A percentile compares a stretch with the other conserved stretches of the same genome.
Evolutionary conservation across 805 yeast species (phyloP).

Genomic region (Spathaspora girioi): DNA sequence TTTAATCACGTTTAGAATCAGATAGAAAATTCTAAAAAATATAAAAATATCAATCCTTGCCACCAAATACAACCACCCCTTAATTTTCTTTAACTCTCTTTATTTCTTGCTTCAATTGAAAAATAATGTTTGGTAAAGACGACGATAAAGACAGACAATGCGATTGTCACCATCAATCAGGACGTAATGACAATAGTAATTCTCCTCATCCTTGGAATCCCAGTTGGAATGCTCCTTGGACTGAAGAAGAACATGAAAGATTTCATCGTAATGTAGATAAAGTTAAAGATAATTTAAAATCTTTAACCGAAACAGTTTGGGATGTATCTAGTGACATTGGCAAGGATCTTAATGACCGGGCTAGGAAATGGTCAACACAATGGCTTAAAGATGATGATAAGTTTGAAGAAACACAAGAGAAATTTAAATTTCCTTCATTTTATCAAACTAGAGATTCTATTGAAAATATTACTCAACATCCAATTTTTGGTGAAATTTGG

Average conservation of each 20-base stretch:
- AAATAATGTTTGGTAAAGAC: not conserved
- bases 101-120: not conserved
- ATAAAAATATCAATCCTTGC: not conserved
- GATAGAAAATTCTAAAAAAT: not conserved
- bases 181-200: not conserved
- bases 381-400: constrained; percentile 13
- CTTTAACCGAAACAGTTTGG: constrained; percentile 22
- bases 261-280: constrained; percentile 22
- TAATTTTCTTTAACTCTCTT: not conserved
- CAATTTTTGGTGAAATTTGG: constrained; percentile 4
- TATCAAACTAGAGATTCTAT: constrained; percentile 10
- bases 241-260: constrained; percentile 13
- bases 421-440: constrained; percentile 10
- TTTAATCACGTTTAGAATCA: too few species aligned
- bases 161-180: not conserved
- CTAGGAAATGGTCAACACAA: constrained; percentile 15
- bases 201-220: not conserved
- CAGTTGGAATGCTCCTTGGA: not conserved
- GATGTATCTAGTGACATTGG: constrained; percentile 20
- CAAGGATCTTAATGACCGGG: constrained; percentile 18
- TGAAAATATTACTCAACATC: constrained; percentile 2
- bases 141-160: not conserved
- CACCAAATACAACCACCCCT: not conserved
- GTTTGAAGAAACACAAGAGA: not conserved
- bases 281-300: constrained; percentile 20